Base-by-base conservation (phyloP, 768 basidiomycete genomes). In the Dioszegia crocea region DNA sequence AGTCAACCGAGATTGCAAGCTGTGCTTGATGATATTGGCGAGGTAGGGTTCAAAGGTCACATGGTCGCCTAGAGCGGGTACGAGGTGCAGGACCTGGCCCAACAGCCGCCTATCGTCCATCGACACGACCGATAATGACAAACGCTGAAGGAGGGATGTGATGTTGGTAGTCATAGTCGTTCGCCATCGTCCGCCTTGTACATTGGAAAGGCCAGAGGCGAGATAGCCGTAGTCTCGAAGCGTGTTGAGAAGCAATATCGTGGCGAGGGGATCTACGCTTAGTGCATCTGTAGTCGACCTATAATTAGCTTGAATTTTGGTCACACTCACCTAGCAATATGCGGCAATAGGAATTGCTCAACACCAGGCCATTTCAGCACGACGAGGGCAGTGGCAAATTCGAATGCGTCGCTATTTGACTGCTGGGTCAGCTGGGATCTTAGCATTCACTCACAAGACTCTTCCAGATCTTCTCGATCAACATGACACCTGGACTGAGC, bases 151-250 rank as follows among this genome's bases (percentile, higher is more conserved):
- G 3, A 76, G 57, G 1, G 57, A 38, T 27, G 52, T 2, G 21
- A 54, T 43, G 39, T 26, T 41, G 2, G 5, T 8, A 11, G 44
- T 46, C 27, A 56, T 31, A 14, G 27, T 36, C 19, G 64, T 56
- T 23, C 72, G 63, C 75, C 73, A 76, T 44, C 69, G 64, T 21
- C 75, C 75, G 30, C 69, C 73, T 63, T 76, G 71, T 14, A 76
- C 73, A 24, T 75, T 75, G 4, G 62, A 51, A 14, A 76, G 55
- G 8, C 71, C 71, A 12, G 70, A 65, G 0, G 69, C 33, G 2
- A 79, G 61, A 47, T 70, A 65, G 0, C 76, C 78, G 9, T 65
- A 53, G 43, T 60, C 52, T 1, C 76, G 74, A 12, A 79, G 71
- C 3, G 62, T 66, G 19, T 71, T 71, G 39, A 79, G 67, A 4